Evolutionary conservation across 2,329 filamentous ascomycete species (phyloP), one percentile per base, ranked within the genome.

Genomic region (Hypomyces rosellus): DNA sequence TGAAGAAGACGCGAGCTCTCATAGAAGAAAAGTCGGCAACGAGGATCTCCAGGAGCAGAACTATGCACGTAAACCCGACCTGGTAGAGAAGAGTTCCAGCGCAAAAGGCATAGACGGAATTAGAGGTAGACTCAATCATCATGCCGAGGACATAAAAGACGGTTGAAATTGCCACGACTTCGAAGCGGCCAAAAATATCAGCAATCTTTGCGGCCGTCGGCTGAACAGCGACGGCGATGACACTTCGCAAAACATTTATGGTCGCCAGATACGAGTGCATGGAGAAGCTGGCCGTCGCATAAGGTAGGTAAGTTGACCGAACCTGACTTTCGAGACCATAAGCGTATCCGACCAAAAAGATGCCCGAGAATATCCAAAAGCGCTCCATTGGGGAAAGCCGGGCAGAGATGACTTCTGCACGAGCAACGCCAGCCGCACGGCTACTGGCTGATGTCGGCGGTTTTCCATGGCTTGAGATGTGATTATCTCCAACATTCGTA

Each of bases 171-270:
- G 74, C 61, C 12, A 85, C 71, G 34, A 84, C 67, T 60, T 85
- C 80, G 16, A 80, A 71, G 51, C 82, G 74, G 16, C 82, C 82
- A 56, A 85, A 82, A 9, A 83, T 76, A 57, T 81, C 82, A 15
- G 81, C 78, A 50, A 85, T 72, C 57, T 83, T 84, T 9, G 80
- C 81, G 0, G 77, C 77, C 0, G 81, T 77, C 30, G 72, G 81
- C 67, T 81, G 66, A 3, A 76, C 74, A 2, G 79, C 80, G 34
- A 79, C 80, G 6, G 78, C 80, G 54, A 84, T 75, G 25, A 85
- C 79, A 45, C 73, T 72, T 11, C 78, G 72, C 12, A 84, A 60
- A 11, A 82, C 77, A 59, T 77, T 79, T 54, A 84, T 74, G 1
- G 81, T 83, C 0, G 80, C 72, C 3, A 82, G 66, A 44, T 80